Evolutionary conservation across 2,329 filamentous ascomycete species (phyloP).

Genomic region (Monosporascus sp.): DNA sequence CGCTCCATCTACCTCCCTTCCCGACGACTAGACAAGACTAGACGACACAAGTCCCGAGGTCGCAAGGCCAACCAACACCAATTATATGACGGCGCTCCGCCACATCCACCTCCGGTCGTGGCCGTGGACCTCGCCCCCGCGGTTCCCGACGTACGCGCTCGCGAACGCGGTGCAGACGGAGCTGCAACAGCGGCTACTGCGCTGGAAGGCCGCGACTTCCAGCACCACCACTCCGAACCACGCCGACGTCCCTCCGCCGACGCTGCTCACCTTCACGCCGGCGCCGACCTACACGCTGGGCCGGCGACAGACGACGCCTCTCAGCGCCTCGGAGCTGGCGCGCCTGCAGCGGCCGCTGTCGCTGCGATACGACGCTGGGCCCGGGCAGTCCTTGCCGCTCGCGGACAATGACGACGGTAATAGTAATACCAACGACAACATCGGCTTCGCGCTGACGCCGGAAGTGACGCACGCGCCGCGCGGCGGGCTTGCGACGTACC

Average conservation of each 20-base stretch:
- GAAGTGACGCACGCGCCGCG: constrained; percentile 68
- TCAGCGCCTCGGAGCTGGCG: constrained; percentile 40
- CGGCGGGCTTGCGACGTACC: constrained; percentile 89
- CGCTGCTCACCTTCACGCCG: constrained; percentile 77
- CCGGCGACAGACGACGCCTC: constrained; percentile 59
- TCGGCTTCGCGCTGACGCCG: constrained; percentile 38
- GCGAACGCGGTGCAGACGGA: constrained; percentile 32
- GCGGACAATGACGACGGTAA: too few relatives aligned
- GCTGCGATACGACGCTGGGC: constrained; percentile 13
- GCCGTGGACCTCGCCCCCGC: constrained; percentile 11
- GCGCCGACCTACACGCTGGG: constrained; percentile 85
- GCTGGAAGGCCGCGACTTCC: constrained; percentile 43
- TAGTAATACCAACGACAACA: background rate
- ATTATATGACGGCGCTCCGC: constrained; percentile 20
- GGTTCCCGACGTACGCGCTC: constrained; percentile 30
- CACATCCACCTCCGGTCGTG: constrained; percentile 32
- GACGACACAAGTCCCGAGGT: too few relatives aligned
- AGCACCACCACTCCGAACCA: constrained; percentile 25
- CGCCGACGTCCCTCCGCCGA: constrained; percentile 48
- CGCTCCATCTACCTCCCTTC: too few relatives aligned
- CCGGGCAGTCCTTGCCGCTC: background rate
- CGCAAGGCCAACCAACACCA: too few relatives aligned
- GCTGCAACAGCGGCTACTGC: constrained; percentile 46
- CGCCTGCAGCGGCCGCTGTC: constrained; percentile 37
- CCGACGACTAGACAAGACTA: too few relatives aligned